These are phyloP conservation scores for Phytomonas sp. DNA, from an alignment of 208 protist species.

Conservation along the genomic window DNA sequence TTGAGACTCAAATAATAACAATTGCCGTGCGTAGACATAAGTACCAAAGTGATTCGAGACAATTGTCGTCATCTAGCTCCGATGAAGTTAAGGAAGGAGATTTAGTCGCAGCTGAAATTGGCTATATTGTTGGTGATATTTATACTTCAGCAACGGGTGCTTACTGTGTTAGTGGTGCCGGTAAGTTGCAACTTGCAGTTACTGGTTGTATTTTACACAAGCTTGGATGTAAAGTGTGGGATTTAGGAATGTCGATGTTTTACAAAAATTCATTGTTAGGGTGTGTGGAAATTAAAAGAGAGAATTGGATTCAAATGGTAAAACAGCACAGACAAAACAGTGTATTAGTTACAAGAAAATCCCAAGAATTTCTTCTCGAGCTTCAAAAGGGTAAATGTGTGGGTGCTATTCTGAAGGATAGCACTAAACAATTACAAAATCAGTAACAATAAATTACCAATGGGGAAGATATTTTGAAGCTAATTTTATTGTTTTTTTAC, in stretches of 20 bases:
- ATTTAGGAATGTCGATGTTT: slow-evolving; percentile 77
- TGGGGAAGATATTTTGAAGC: not conserved
- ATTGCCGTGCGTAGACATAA: slow-evolving; percentile 48
- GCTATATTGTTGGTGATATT: slow-evolving; percentile 77
- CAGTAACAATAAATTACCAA: slow-evolving; percentile 1
- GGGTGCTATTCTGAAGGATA: slow-evolving; percentile 15
- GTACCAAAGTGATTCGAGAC: slow-evolving; percentile 15
- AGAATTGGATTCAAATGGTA: slow-evolving; percentile 40
- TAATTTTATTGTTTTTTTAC: not conserved
- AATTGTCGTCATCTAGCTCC: not conserved
- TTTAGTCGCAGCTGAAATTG: slow-evolving; percentile 65
- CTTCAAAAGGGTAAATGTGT: slow-evolving; percentile 15
- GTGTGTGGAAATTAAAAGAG: slow-evolving; percentile 24
- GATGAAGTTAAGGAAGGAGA: slow-evolving; percentile 38
- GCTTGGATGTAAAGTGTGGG: slow-evolving; percentile 66
- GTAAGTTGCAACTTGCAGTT: slow-evolving; percentile 54
- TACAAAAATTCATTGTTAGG: slow-evolving; percentile 52
- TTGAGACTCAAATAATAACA: slow-evolving; percentile 60
- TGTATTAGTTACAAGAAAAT: not conserved
- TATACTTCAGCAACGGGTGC: slow-evolving; percentile 78
- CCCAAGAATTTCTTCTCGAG: slow-evolving; percentile 14
- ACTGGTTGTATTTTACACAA: slow-evolving; percentile 36
- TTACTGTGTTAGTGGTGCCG: slow-evolving; percentile 62
- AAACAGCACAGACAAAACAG: slow-evolving; percentile 10
- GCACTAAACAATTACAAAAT: not conserved